These are phyloP conservation scores for Dissophora globulifera DNA, from an alignment of 192 early-diverging fungal genomes.

Conservation along the genomic window DNA sequence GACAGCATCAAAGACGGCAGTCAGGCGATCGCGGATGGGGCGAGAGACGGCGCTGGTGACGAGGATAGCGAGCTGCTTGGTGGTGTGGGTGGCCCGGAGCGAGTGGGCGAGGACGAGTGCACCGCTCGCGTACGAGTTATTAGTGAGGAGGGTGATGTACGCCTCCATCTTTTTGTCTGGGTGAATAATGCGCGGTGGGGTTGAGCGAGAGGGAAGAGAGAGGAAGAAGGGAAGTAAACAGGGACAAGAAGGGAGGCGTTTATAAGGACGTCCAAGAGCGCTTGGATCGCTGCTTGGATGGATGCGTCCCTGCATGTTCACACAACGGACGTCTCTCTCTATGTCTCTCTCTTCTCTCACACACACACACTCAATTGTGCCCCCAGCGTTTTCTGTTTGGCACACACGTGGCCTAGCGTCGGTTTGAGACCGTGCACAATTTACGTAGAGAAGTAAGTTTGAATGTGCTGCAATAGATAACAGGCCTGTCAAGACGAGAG, in stretches of 20 bases:
- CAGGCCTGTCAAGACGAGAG: too few species aligned
- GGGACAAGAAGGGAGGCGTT: too few species aligned
- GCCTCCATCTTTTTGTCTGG: conserved; percentile 57
- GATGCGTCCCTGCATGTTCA: conserved; percentile 4
- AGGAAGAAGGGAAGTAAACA: neutral
- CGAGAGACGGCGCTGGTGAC: conserved; percentile 70
- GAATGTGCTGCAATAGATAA: too few species aligned
- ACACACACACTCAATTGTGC: neutral
- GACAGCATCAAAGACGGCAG: conserved; percentile 73
- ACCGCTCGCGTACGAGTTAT: conserved; percentile 86
- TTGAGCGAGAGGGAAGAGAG: neutral
- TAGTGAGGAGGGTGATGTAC: conserved; percentile 89
- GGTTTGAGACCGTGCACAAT: too few species aligned
- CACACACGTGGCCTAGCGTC: too few species aligned
- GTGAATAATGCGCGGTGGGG: neutral
- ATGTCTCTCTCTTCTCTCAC: neutral
- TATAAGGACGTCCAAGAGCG: too few species aligned
- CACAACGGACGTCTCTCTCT: neutral
- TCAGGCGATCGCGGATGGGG: conserved; percentile 61
- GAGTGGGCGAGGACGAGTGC: conserved; percentile 83
- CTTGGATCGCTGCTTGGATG: too few species aligned
- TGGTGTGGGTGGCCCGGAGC: conserved; percentile 71
- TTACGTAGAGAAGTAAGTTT: too few species aligned
- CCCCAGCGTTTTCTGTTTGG: neutral
- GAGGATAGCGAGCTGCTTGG: conserved; percentile 73